Evolutionary conservation across 164 flowering plant genomes (phyloP).

Genomic region (Berberis thunbergii): DNA sequence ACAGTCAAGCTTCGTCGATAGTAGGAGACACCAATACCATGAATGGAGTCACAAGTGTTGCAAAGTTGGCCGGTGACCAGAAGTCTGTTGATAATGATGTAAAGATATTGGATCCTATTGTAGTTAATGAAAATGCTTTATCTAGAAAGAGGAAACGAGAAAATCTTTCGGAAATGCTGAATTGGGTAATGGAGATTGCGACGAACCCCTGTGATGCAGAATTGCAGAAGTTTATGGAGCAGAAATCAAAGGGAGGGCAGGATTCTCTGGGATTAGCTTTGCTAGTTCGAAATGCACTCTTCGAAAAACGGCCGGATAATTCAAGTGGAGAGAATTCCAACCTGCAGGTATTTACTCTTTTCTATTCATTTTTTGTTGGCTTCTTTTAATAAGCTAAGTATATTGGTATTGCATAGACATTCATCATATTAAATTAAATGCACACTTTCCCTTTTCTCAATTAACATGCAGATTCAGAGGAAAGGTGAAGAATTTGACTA

Average conservation of each 20-base stretch:
- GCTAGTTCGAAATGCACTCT: slow-evolving; percentile 35
- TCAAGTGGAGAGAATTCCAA: slow-evolving; percentile 18
- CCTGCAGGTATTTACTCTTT: slow-evolving; percentile 28
- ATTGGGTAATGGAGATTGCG: slow-evolving; percentile 50
- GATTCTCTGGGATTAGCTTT: slow-evolving; percentile 45
- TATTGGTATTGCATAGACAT: too few relatives aligned
- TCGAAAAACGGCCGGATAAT: slow-evolving; percentile 19
- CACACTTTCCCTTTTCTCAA: too few relatives aligned
- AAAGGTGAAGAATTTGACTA: too few relatives aligned
- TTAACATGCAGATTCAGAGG: too few relatives aligned
- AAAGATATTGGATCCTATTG: slow-evolving; percentile 13
- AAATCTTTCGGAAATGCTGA: slow-evolving; percentile 27
- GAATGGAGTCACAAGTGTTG: not conserved
- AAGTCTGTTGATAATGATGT: slow-evolving; percentile 3
- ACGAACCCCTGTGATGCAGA: slow-evolving; percentile 48
- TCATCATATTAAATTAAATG: too few relatives aligned
- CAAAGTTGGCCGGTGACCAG: slow-evolving; percentile 1
- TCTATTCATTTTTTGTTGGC: not conserved
- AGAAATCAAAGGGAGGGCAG: slow-evolving; percentile 30
- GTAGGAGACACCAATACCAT: not conserved
- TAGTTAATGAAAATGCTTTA: slow-evolving; percentile 10
- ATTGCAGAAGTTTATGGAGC: slow-evolving; percentile 35
- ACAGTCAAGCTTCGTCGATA: not conserved
- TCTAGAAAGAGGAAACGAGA: slow-evolving; percentile 45
- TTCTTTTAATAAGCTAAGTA: not conserved